A percentile compares a stretch with the other conserved stretches of the same genome.
These are phyloP conservation scores for Saccharomycopsis sp. DNA, from an alignment of 805 yeast species.

Conservation along the genomic window DNA sequence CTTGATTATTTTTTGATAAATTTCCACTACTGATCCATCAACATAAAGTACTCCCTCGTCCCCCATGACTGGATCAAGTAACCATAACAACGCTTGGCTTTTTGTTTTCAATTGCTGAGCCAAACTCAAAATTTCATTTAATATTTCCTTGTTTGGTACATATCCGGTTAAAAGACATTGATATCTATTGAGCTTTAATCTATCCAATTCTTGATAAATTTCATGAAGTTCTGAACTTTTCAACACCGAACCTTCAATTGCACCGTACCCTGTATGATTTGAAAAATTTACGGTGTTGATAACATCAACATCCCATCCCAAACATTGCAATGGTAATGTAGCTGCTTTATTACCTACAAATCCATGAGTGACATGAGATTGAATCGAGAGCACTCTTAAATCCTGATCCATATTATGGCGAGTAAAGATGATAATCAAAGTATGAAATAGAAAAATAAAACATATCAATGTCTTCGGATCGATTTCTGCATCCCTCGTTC, in stretches of 20 bases:
- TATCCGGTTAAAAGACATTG: slow-evolving; percentile 62
- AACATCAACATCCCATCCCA: slow-evolving; percentile 91
- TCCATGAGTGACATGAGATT: slow-evolving; percentile 93
- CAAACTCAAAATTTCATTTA: slow-evolving; percentile 30
- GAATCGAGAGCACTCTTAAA: slow-evolving; percentile 50
- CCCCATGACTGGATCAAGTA: slow-evolving; percentile 77
- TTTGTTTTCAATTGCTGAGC: slow-evolving; percentile 33
- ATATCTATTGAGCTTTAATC: slow-evolving; percentile 32
- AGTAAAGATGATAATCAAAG: no score
- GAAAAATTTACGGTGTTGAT: slow-evolving; percentile 84
- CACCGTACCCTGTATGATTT: slow-evolving; percentile 86
- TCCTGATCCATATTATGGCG: no score
- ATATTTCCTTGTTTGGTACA: slow-evolving; percentile 49
- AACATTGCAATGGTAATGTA: slow-evolving; percentile 76
- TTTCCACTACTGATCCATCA: slow-evolving; percentile 50
- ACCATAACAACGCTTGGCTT: slow-evolving; percentile 41
- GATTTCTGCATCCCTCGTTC: no score
- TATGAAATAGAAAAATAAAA: no score
- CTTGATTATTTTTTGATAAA: slow-evolving; percentile 41
- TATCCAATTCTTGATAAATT: slow-evolving; percentile 34
- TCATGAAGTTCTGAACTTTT: slow-evolving; percentile 34
- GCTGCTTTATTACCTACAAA: slow-evolving; percentile 92
- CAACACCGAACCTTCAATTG: slow-evolving; percentile 41
- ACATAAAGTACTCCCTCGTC: slow-evolving; percentile 70
- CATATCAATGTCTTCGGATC: no score